Base-by-base conservation (phyloP, 495 filamentous ascomycete genomes). In the Hypoxylon fuscum region DNA sequence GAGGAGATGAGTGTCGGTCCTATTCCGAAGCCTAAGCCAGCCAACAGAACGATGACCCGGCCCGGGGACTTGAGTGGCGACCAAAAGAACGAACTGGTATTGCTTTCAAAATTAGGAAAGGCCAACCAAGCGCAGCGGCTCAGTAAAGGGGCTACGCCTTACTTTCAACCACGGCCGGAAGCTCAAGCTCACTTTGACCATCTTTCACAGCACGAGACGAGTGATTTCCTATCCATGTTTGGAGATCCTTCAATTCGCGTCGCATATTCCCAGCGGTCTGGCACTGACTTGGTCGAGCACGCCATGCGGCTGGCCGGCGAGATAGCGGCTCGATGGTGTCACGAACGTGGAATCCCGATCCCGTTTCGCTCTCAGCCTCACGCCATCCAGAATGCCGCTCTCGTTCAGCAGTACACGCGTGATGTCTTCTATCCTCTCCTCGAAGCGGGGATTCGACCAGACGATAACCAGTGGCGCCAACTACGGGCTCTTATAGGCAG, bases 261-360 rank as follows among this genome's bases (percentile, higher is more conserved):
- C 25, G 54, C 70, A 2, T 79, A 78, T 40, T 60, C 54, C 2
- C 22, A 46, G 11, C 32, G 21, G 9, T 49, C 35, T 5, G 65
- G 55, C 20, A 68, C 55, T n/a, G 52, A 69, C 6, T 51, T 81
- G 2, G 79, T 81, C 48, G 69, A 67, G 47, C 73, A 73, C 49
- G 69, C 90, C 18, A 98, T 98, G 95, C 78, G 90, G 42, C 75
- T 94, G 15, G 92, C 87, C 45, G 89, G 90, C 61, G 82, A 90
- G 65, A 76, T 90, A 15, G 87, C 86, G 2, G 93, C 87, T 5
- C 74, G 72, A 32, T 98, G 91, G 89, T 91, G 88, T 68, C 68
- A 81, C 12, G 81, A 86, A 34, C 88, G 93, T 31, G 79, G 83
- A 51, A 91, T 98, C 31, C 93, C 96, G 2, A 81, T 85, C 47